Evolutionary conservation across 148 eudicot species (phyloP).

Genomic region (Pouteria glomerata): DNA sequence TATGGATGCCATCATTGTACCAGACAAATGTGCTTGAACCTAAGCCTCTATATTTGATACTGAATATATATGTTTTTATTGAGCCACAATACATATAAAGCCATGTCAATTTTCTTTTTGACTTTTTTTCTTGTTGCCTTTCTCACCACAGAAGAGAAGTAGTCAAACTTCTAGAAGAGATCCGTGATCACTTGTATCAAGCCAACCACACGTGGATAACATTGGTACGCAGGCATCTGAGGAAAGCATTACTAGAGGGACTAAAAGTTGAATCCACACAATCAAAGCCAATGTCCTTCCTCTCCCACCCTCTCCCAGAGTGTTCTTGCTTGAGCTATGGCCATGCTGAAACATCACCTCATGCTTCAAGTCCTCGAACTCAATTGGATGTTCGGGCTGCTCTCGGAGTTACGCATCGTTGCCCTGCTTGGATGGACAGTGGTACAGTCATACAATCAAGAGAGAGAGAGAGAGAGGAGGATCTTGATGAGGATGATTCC

Average conservation of each 20-base stretch:
- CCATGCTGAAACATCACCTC: constrained; percentile 7
- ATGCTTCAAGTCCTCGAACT: constrained; percentile 23
- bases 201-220: constrained; percentile 83
- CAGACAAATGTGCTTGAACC: too few species aligned
- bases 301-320: constrained; percentile 74
- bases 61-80: not conserved
- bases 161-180: constrained; percentile 52
- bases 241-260: constrained; percentile 43
- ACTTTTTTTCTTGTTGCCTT: not conserved
- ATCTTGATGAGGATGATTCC: constrained; percentile 45
- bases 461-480: constrained; percentile 59
- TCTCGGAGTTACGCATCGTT: constrained; percentile 36
- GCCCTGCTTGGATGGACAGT: constrained; percentile 66
- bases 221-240: constrained; percentile 62
- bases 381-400: constrained; percentile 25
- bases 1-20: too few species aligned
- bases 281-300: constrained; percentile 58
- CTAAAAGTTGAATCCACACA: constrained; percentile 32
- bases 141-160: constrained; percentile 47
- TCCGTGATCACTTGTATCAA: constrained; percentile 52
- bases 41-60: not conserved
- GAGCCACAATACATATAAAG: not conserved
- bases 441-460: constrained; percentile 14
- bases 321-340: constrained; percentile 54
- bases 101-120: not conserved